Conservation (phyloP, 1,139 yeast genomes). For the Kodamaea sp. region DNA sequence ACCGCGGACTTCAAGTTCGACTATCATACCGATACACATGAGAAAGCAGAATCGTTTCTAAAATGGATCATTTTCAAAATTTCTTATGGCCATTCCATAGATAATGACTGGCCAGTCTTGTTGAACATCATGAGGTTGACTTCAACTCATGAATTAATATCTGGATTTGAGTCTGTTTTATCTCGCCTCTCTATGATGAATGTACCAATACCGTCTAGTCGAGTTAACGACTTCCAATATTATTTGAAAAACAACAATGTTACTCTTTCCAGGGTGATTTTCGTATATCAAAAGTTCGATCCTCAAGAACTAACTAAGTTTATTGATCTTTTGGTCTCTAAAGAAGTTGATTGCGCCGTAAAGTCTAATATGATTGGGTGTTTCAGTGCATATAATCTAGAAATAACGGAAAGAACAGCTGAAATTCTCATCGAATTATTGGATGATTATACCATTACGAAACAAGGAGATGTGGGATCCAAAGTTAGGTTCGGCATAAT, state of each 20-base stretch:
- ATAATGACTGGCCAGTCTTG: conserved; percentile 19
- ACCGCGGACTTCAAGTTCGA: conserved; percentile 22
- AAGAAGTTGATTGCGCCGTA: conserved; percentile 25
- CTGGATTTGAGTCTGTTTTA: conserved; percentile 28
- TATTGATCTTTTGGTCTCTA: conserved; percentile 19
- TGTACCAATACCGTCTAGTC: conserved; percentile 15
- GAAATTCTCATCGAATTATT: conserved; percentile 31
- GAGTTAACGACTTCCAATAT: conserved; percentile 24
- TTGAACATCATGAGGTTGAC: conserved; percentile 20
- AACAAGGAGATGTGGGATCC: conserved; percentile 81
- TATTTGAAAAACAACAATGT: conserved; percentile 31
- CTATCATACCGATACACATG: conserved; percentile 29
- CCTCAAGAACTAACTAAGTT: conserved; percentile 14
- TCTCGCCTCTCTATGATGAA: conserved; percentile 7
- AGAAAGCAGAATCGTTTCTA: conserved; percentile 35
- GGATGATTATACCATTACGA: conserved; percentile 67
- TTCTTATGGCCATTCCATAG: conserved; percentile 1
- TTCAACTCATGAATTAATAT: conserved; percentile 14
- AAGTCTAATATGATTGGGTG: conserved; percentile 24
- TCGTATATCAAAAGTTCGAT: conserved; percentile 21
- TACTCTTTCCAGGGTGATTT: conserved; percentile 34
- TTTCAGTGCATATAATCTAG: conserved; percentile 1
- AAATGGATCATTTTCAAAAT: conserved; percentile 19
- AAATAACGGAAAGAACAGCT: conserved; percentile 12
- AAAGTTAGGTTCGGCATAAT: conserved; percentile 60